These are phyloP conservation scores for Skeletonema marinoi DNA, from an alignment of 108 stramenopile species.

Conservation along the genomic window DNA sequence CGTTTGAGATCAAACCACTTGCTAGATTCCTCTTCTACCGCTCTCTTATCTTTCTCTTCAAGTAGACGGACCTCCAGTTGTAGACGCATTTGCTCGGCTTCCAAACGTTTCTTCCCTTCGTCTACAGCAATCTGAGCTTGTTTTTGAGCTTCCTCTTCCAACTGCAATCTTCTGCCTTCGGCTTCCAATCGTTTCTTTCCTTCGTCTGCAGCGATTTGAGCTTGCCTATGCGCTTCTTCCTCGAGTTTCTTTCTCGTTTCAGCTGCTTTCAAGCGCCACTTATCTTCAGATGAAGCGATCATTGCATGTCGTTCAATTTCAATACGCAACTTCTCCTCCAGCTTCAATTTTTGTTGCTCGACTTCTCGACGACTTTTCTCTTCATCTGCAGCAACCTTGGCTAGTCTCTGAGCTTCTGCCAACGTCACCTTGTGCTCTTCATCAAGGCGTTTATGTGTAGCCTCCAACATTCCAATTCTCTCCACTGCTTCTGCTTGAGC, in stretches of 20 bases:
- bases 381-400: not conserved
- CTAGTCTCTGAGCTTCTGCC: not conserved
- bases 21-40: not conserved
- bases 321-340: not conserved
- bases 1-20: not conserved
- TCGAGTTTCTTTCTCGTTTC: not conserved
- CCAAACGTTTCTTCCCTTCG: not conserved
- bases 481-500: not conserved
- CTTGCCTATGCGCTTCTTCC: not conserved
- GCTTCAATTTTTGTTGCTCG: not conserved
- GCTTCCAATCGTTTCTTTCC: not conserved
- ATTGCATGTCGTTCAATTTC: not conserved
- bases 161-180: not conserved
- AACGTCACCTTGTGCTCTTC: not conserved
- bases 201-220: not conserved
- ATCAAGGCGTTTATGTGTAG: not conserved
- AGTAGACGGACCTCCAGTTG: not conserved
- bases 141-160: not conserved
- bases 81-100: not conserved
- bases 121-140: not conserved
- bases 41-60: not conserved
- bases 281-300: not conserved
- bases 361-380: not conserved
- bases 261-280: not conserved
- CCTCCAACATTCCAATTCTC: not conserved